These are phyloP conservation scores for Reutealis trisperma DNA, from an alignment of 345 rosid genomes.

Conservation along the genomic window DNA sequence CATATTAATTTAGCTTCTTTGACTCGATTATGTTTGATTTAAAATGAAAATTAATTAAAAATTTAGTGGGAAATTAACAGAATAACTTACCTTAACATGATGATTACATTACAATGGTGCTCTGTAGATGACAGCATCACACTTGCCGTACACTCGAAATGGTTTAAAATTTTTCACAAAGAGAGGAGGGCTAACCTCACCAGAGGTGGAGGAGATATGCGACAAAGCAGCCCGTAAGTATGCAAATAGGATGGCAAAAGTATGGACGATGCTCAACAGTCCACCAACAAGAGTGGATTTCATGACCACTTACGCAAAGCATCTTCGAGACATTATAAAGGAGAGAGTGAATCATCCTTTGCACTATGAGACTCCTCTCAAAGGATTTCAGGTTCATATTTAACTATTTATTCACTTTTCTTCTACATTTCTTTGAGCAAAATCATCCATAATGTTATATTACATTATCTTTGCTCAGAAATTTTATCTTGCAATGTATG, in stretches of 20 bases:
- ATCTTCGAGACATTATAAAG: slow-evolving; percentile 68
- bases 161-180: slow-evolving; percentile 88
- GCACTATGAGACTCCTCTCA: slow-evolving; percentile 77
- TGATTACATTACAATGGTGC: background rate
- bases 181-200: slow-evolving; percentile 83
- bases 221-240: slow-evolving; percentile 69
- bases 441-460: too few relatives aligned
- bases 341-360: slow-evolving; percentile 77
- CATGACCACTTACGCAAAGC: slow-evolving; percentile 74
- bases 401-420: too few relatives aligned
- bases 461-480: background rate
- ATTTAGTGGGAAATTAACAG: too few relatives aligned
- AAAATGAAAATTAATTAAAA: too few relatives aligned
- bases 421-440: background rate
- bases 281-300: slow-evolving; percentile 59
- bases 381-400: slow-evolving; percentile 64
- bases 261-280: slow-evolving; percentile 52
- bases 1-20: too few relatives aligned
- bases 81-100: too few relatives aligned
- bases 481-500: too few relatives aligned
- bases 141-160: slow-evolving; percentile 86
- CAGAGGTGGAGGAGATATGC: slow-evolving; percentile 84
- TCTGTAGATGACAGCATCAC: slow-evolving; percentile 90
- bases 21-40: too few relatives aligned
- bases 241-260: slow-evolving; percentile 62